Conservation (phyloP, 495 filamentous ascomycete genomes). For the Bryoglossum gracile region DNA sequence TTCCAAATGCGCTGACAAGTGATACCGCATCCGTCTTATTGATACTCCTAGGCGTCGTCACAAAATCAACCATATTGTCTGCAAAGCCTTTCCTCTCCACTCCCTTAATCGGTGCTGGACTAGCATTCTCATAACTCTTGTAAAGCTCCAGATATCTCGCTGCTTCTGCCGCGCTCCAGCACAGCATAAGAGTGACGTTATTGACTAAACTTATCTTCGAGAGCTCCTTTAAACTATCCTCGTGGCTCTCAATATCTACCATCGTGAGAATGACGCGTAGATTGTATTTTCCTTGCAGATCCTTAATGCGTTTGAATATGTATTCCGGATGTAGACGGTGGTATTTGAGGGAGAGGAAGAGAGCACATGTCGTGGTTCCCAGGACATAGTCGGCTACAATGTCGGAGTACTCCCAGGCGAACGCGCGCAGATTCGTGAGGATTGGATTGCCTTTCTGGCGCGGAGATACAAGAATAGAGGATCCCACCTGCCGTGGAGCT, state of each 20-base stretch:
- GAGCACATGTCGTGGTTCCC: conserved; percentile 77
- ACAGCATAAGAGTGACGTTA: conserved; percentile 82
- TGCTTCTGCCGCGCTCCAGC: conserved; percentile 90
- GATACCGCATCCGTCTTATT: conserved; percentile 92
- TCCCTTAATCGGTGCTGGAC: conserved; percentile 70
- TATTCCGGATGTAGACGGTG: conserved; percentile 97
- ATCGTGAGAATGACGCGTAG: conserved; percentile 79
- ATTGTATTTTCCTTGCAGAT: conserved; percentile 71
- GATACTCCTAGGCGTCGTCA: conserved; percentile 79
- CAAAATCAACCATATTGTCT: conserved; percentile 88
- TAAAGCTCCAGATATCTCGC: conserved; percentile 89
- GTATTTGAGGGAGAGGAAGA: conserved; percentile 95
- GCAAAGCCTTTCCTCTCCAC: conserved; percentile 75
- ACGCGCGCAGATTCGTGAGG: conserved; percentile 65
- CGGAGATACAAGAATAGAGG: conserved; percentile 74
- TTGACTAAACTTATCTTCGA: conserved; percentile 57
- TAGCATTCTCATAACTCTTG: conserved; percentile 85
- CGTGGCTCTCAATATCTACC: conserved; percentile 87
- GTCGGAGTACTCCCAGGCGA: conserved; percentile 97
- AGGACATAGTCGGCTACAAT: conserved; percentile 90
- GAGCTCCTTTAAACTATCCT: conserved; percentile 41
- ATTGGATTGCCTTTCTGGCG: conserved; percentile 93
- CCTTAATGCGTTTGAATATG: conserved; percentile 84
- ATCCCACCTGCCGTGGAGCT: conserved; percentile 56
- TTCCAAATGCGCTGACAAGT: conserved; percentile 82